A percentile compares a stretch with the other conserved stretches of the same genome.
Evolutionary conservation across 2,329 filamentous ascomycete species (phyloP).

Genomic region (Aspergillus brunneoviolaceus): DNA sequence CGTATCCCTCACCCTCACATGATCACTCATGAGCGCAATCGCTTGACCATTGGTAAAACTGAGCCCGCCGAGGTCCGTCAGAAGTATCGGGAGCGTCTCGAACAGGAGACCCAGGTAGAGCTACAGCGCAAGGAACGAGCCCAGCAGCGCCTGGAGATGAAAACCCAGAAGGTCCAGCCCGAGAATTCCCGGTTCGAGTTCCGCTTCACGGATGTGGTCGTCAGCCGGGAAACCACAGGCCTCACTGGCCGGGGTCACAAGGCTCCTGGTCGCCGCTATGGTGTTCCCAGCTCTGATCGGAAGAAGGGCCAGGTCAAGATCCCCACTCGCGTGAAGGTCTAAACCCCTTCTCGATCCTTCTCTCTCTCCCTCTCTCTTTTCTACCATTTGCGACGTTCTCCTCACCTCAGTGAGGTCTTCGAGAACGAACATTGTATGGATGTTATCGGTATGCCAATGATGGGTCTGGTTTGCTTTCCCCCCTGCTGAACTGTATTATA

Average conservation of each 20-base stretch:
- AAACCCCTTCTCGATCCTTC: constrained; percentile 5
- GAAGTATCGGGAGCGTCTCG: constrained; percentile 48
- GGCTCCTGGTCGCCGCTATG: constrained; percentile 61
- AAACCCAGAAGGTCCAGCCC: constrained; percentile 44
- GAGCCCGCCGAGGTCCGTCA: constrained; percentile 34
- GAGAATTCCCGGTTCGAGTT: constrained; percentile 59
- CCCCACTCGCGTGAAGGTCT: constrained; percentile 57
- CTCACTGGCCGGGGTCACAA: constrained; percentile 52
- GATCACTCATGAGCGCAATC: constrained; percentile 50
- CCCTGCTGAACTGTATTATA: constrained; percentile 1
- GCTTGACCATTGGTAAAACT: constrained; percentile 32
- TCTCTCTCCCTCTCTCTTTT: background rate
- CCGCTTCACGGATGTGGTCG: constrained; percentile 54
- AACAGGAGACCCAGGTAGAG: constrained; percentile 40
- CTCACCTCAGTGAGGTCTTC: background rate
- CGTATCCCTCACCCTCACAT: constrained; percentile 65
- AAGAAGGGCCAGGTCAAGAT: constrained; percentile 66
- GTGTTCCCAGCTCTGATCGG: constrained; percentile 61
- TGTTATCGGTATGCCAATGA: constrained; percentile 4
- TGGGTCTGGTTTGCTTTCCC: background rate
- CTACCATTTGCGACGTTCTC: background rate
- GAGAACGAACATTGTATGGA: background rate
- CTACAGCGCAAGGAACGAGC: constrained; percentile 40
- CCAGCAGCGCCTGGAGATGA: constrained; percentile 46
- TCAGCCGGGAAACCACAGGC: constrained; percentile 57